Evolutionary conservation across 2,329 filamentous ascomycete genomes (phyloP), one percentile per base, ranked within the genome.

Genomic region (Coniochaeta ligniaria): DNA sequence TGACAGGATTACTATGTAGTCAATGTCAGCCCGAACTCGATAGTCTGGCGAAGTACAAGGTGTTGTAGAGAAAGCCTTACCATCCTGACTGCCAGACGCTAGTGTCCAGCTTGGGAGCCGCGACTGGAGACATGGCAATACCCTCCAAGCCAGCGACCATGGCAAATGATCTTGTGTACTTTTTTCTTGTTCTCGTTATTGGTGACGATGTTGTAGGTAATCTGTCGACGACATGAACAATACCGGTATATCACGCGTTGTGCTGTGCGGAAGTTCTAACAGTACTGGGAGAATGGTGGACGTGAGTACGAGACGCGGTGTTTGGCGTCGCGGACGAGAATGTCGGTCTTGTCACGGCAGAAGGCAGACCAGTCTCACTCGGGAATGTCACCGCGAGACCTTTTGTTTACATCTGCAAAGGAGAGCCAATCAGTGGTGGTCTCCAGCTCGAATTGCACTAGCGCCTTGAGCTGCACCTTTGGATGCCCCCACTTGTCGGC

Each of bases 1-100:
- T 64, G 55, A 72, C 65, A 12, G 63, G 24, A 12, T 31, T 31
- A 31, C 47, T 62, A n/a, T n/a, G n/a, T n/a, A 26, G 47, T 38
- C 17, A 6, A 52, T 31, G 22, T 52, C 22, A 52, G 47, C 66
- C 69, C 11, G 36, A 52, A 52, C 31, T 47, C 22, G 56, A 36
- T 17, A 24, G 38, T 55, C 57, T 22, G 59, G 54, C 38, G n/a
- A 6, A 45, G 54, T 20, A n/a, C 31, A 50, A 45, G 6, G 28
- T 11, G 17, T 17, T 26, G 47, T 1, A 52, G 12, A 12, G 47
- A 5, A 31, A 28, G 22, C 7, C 26, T 17, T 52, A 52, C 47
- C 24, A 31, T 31, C 14, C 24, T 17, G 47, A 6, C 24, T 11
- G 47, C 47, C 47, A 52, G 12, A 38, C n/a, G 54, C n/a, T 36